Evolutionary conservation across 495 filamentous ascomycete species (phyloP).

Genomic region (Choiromyces venosus): DNA sequence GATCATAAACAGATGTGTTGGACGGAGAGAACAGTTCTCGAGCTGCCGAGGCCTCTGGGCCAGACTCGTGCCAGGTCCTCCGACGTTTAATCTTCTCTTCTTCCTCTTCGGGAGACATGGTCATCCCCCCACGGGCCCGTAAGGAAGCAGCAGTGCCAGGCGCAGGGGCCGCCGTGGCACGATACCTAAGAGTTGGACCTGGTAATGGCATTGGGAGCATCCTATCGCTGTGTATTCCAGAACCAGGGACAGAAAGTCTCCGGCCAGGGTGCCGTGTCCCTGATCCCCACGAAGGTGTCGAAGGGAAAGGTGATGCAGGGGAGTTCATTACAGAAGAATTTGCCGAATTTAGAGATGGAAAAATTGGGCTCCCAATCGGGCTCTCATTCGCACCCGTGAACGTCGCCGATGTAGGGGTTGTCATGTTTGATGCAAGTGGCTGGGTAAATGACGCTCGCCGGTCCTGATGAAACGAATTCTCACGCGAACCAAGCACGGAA

Average conservation of each 20-base stretch:
- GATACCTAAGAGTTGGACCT: conserved; percentile 10
- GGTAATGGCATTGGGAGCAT: conserved; percentile 21
- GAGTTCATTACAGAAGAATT: conserved; percentile 31
- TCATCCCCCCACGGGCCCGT: conserved; percentile 8
- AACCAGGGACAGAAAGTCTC: conserved; percentile 29
- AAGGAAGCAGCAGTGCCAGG: conserved; percentile 12
- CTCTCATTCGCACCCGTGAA: conserved; percentile 36
- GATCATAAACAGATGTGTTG: conserved; percentile 28
- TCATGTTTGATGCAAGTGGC: conserved; percentile 31
- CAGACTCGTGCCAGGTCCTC: conserved; percentile 38
- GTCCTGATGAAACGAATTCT: conserved; percentile 20
- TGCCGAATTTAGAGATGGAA: conserved; percentile 20
- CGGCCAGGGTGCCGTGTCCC: conserved; percentile 29
- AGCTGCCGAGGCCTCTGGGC: conserved; percentile 19
- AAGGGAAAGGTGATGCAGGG: conserved; percentile 19
- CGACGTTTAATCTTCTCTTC: conserved; percentile 34
- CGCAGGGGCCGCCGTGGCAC: conserved; percentile 18
- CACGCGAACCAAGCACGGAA: conserved; percentile 32
- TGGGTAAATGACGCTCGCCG: conserved; percentile 27
- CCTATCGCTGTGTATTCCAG: conserved; percentile 15
- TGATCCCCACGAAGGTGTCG: conserved; percentile 19
- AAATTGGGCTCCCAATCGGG: conserved; percentile 33
- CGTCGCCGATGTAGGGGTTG: conserved; percentile 38
- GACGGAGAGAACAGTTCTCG: conserved; percentile 37
- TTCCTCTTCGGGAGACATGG: conserved; percentile 33